These are phyloP conservation scores for Globisporangium cylindrosporum DNA, from an alignment of 352 stramenopile species.

Conservation along the genomic window DNA sequence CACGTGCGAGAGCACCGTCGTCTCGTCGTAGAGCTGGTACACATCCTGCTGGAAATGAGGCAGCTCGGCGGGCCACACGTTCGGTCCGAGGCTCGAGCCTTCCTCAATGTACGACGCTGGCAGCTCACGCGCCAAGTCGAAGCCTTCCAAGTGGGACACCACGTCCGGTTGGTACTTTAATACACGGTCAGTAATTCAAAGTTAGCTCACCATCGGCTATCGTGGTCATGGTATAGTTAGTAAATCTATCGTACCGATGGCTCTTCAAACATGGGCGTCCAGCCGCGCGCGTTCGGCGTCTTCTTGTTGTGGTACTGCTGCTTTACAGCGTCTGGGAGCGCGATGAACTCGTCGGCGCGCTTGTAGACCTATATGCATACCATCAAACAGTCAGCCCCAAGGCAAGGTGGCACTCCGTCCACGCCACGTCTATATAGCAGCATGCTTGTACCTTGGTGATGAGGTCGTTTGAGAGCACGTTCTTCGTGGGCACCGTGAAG, in stretches of 20 bases:
- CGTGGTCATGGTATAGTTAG: not conserved
- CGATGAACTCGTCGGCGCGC: constrained; percentile 67
- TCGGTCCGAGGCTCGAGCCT: constrained; percentile 68
- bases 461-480: constrained; percentile 47
- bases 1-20: constrained; percentile 57
- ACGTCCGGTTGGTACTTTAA: constrained; percentile 73
- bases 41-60: constrained; percentile 64
- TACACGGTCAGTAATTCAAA: not conserved
- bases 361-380: constrained; percentile 39
- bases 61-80: constrained; percentile 69
- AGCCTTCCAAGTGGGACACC: constrained; percentile 73
- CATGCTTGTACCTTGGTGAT: constrained; percentile 34
- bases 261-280: constrained; percentile 83
- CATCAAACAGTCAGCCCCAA: not conserved
- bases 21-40: constrained; percentile 71
- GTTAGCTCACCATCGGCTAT: not conserved
- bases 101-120: constrained; percentile 50
- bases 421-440: not conserved
- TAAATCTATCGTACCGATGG: constrained; percentile 44
- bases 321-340: constrained; percentile 58
- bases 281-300: constrained; percentile 66
- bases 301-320: constrained; percentile 77
- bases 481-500: constrained; percentile 73
- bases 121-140: constrained; percentile 66
- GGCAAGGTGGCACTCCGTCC: not conserved